Base-by-base conservation (phyloP, 441 rosid species). In the Mallotus japonicus region DNA sequence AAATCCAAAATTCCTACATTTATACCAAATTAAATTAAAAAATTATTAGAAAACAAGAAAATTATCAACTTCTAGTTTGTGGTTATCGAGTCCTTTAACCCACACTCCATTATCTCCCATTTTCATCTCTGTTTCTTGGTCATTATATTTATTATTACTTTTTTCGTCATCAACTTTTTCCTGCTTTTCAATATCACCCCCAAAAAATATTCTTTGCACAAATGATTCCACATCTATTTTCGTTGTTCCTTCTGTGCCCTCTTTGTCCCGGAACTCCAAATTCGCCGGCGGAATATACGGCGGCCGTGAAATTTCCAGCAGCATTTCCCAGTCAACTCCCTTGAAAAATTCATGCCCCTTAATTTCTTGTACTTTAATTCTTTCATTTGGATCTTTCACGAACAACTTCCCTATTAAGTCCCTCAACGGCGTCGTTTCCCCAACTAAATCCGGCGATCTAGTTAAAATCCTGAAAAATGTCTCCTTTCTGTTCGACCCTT, bases 351-450 rank as follows among this genome's bases (percentile, higher is more conserved):
- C 85, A 69, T 92, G 97, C 28, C 84, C 74, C 75, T 89, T 92
- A 75, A 90, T 83, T 58, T 69, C 87, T 46, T 86, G 88, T 59
- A 82, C 17, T n/a, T 59, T 51, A 37, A 89, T 88, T 82, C 97
- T 85, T 71, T 75, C 77, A 72, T 54, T 76, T 22, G 94, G 90
- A 69, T 92, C 91, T 77, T 88, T 90, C 40, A 79, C 82, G 46
- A 92, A 60, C 16, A 92, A 74, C 62, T 76, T 82, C 28, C 87
- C 66, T 32, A 92, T 88, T 56, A 92, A 37, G 78, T 86, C 85
- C 67, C 96, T 73, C 77, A 92, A 70, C 76, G 92, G 65, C 76
- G 96, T 89, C 77, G 87, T 14, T 69, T 92, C 93, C 0, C 97
- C 97, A 0, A 82, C 84, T 0, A 92, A 83, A 42, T 86, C 86